Conservation (phyloP, 129 eudicot genomes). For the Scalesia atractyloides region DNA sequence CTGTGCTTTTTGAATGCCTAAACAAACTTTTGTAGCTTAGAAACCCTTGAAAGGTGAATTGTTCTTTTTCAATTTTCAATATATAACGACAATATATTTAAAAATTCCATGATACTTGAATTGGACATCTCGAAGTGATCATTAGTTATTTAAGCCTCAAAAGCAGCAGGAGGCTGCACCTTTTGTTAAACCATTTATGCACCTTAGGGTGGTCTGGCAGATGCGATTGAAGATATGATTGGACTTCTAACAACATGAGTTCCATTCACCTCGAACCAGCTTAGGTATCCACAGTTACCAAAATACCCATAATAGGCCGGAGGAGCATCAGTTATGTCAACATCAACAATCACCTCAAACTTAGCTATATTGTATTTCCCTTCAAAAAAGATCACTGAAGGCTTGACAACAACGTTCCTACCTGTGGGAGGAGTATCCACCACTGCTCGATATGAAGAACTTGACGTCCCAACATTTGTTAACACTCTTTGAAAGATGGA, state of each 20-base stretch:
- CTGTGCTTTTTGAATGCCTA: too few species aligned
- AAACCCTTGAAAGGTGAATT: too few species aligned
- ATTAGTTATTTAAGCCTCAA: neutral
- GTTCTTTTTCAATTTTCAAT: too few species aligned
- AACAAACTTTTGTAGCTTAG: too few species aligned
- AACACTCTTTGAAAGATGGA: constrained; percentile 42
- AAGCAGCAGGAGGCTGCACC: neutral
- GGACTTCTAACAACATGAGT: constrained; percentile 47
- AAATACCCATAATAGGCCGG: constrained; percentile 36
- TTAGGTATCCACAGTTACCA: constrained; percentile 48
- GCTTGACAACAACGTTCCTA: constrained; percentile 38
- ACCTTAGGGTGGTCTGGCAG: constrained; percentile 21
- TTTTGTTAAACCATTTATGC: neutral
- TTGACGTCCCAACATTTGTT: constrained; percentile 39
- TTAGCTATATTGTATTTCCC: constrained; percentile 37
- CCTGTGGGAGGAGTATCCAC: constrained; percentile 34
- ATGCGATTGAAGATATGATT: constrained; percentile 42
- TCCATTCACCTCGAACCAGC: constrained; percentile 47
- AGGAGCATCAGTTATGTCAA: constrained; percentile 36
- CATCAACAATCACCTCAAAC: constrained; percentile 43
- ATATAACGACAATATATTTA: too few species aligned
- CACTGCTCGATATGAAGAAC: constrained; percentile 32
- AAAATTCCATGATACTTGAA: too few species aligned
- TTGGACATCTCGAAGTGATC: too few species aligned
- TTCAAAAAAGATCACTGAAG: constrained; percentile 32